Evolutionary conservation across 139 green algal genomes (phyloP), one percentile per base, ranked within the genome.

Genomic region (Chloropicon primus): DNA sequence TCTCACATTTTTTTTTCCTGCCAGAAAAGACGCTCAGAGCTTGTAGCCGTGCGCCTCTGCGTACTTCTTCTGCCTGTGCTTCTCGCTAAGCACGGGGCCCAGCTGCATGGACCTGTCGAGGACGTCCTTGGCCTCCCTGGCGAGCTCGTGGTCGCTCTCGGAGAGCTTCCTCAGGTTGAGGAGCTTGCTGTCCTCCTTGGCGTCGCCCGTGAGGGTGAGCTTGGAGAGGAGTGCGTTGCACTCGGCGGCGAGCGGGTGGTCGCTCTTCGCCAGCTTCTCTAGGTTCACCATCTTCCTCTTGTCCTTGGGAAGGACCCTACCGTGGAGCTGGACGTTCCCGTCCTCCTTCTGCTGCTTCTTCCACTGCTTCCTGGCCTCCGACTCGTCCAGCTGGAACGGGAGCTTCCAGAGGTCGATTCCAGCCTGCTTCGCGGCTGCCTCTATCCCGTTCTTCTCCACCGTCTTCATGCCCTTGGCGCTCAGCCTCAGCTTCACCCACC

Each of bases 401-500:
- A 79, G 53, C 76, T 84, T 79, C 73, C 73, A 81, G 23, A 89
- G 78, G 62, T 89, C 82, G n/a, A 89, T 77, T n/a, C 81, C 81
- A 0, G 91, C 91, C 80, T 97, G 91, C 23, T 91, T 88, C 1
- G 95, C 95, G 89, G 97, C 94, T 10, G 76, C 23, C n/a, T 92
- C 82, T 22, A 99, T 85, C 2, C 95, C 95, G 22, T 92, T 89
- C 84, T 94, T 95, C 83, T 97, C 90, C 22, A 89, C 25, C 0
- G 90, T 96, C 81, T 90, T 90, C 2, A 93, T 83, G 2, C 87
- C 84, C 77, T 81, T 75, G 62, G n/a, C 17, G 23, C 24, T 27
- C 21, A 62, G 17, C 1, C 79, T 74, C 27, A 24, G 3, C 25
- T 75, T n/a, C 29, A 80, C 1, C 28, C 5, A 28, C 29, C 23